Conservation (phyloP, 352 stramenopile species). For the Pythium myriotylum region DNA sequence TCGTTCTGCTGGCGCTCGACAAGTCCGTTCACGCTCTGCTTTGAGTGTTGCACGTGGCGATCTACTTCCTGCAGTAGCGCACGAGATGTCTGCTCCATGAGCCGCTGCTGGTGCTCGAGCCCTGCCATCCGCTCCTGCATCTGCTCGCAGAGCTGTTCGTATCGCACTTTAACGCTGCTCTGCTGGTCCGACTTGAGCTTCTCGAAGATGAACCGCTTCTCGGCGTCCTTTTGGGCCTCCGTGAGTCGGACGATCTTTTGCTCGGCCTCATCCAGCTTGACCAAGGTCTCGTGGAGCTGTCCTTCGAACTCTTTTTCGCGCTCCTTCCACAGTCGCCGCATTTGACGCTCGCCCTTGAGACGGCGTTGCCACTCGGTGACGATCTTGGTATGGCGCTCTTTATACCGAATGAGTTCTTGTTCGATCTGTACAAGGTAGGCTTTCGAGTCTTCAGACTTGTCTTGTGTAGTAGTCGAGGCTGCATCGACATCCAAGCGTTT, state of each 20-base stretch:
- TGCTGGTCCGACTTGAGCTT: conserved; percentile 75
- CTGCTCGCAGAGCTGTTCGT: conserved; percentile 75
- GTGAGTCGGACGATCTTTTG: conserved; percentile 41
- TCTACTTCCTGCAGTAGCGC: conserved; percentile 74
- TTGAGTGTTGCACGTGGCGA: conserved; percentile 69
- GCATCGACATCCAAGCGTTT: conserved; percentile 23
- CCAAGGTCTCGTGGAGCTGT: conserved; percentile 63
- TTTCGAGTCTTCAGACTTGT: conserved; percentile 1
- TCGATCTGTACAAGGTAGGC: conserved; percentile 26
- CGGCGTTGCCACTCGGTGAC: conserved; percentile 79
- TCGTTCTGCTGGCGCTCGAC: conserved; percentile 60
- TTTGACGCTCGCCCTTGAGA: conserved; percentile 75
- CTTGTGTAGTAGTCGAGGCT: background rate
- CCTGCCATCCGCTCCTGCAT: conserved; percentile 70
- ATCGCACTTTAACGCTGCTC: conserved; percentile 70
- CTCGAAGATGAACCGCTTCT: conserved; percentile 75
- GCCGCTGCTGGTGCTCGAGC: conserved; percentile 70
- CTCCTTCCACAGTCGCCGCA: conserved; percentile 79
- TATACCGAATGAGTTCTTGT: conserved; percentile 74
- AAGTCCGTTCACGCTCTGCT: conserved; percentile 52
- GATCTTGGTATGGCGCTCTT: conserved; percentile 82
- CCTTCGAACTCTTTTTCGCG: conserved; percentile 73
- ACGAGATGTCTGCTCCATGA: conserved; percentile 80
- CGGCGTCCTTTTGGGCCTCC: conserved; percentile 57
- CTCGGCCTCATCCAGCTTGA: conserved; percentile 53